Evolutionary conservation across 1,139 yeast genomes (phyloP).

Genomic region (Kazachstania sp.): DNA sequence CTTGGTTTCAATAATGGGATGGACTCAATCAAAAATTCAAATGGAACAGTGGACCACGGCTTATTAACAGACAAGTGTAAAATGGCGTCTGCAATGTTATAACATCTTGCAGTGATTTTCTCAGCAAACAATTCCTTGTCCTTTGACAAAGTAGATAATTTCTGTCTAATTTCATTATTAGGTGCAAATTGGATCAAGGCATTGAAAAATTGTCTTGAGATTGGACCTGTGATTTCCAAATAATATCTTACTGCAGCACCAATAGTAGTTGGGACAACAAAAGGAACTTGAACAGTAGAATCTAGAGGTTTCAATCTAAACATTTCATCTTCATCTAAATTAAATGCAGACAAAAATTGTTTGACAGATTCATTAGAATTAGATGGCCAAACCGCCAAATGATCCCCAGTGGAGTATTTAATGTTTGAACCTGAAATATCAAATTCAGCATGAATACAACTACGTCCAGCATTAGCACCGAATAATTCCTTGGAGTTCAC

Average conservation of each 20-base stretch:
- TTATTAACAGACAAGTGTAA: constrained; percentile 45
- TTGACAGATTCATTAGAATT: constrained; percentile 70
- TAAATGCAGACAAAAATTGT: constrained; percentile 53
- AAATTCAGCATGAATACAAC: constrained; percentile 83
- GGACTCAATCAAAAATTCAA: constrained; percentile 74
- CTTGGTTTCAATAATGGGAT: constrained; percentile 84
- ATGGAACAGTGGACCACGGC: constrained; percentile 72
- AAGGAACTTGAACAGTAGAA: constrained; percentile 64
- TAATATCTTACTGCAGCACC: constrained; percentile 82
- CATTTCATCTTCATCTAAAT: too few species aligned
- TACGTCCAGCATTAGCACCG: constrained; percentile 46
- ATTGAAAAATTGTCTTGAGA: constrained; percentile 87
- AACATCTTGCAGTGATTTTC: constrained; percentile 49
- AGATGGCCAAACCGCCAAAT: constrained; percentile 90
- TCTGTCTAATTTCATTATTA: too few species aligned
- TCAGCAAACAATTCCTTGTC: constrained; percentile 64
- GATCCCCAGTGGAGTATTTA: constrained; percentile 91
- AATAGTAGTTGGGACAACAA: constrained; percentile 87
- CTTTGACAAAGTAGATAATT: too few species aligned
- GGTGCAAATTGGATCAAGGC: too few species aligned
- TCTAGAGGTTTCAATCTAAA: constrained; percentile 51
- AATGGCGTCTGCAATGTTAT: constrained; percentile 73
- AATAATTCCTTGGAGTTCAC: constrained; percentile 60
- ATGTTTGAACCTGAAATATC: constrained; percentile 69
- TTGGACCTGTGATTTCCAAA: constrained; percentile 86